Base-by-base conservation (phyloP, 139 green algal species). In the Penium margaritaceum region DNA sequence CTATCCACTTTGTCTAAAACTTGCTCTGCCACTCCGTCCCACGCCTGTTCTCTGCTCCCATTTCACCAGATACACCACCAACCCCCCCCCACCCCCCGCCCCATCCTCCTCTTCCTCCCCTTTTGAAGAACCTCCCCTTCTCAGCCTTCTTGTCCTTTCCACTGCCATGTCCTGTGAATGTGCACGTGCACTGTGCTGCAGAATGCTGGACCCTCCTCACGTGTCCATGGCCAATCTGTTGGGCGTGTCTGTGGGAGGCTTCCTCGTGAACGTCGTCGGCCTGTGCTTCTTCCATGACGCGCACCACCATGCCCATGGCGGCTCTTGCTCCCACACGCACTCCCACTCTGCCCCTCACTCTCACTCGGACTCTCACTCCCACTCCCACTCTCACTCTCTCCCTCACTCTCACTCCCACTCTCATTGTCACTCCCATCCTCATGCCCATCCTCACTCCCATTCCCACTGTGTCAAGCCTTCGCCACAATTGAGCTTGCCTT, bases 271-370 rank as follows among this genome's bases (percentile, higher is more conserved):
- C 53, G 21, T 84, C 21, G 24, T 84, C 9, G 78, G 78, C 17
- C 66, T 84, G 7, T 24, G 79, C 43, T 84, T 83, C 43, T 83
- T 83, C 36, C 78, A 84, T 41, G 78, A 84, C 32, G 77, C 77
- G 1, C 77, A 83, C 72, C 44, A 75, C 60, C 72, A 79, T 66
- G 46, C 30, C 27, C 66, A 70, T 63, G 36, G 33, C 1, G 38
- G 60, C 36, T 15, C 24, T 29, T 73, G 69, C 67, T 81, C 30
- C 30, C 64, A 66, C 47, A 14, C 30, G 24, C 67, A 79, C 38
- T 38, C 14, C 27, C 74, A 81, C 14, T 32, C 5, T 4, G 44
- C 67, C 29, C 29, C 19, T 5, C 33, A 78, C 47, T 63, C 60
- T 5, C 66, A 80, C 64, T 43, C 73, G 7, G 67, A 80, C 37